These are phyloP conservation scores for Aspergillus versicolor DNA, from an alignment of 2,329 filamentous ascomycete genomes.

Conservation along the genomic window DNA sequence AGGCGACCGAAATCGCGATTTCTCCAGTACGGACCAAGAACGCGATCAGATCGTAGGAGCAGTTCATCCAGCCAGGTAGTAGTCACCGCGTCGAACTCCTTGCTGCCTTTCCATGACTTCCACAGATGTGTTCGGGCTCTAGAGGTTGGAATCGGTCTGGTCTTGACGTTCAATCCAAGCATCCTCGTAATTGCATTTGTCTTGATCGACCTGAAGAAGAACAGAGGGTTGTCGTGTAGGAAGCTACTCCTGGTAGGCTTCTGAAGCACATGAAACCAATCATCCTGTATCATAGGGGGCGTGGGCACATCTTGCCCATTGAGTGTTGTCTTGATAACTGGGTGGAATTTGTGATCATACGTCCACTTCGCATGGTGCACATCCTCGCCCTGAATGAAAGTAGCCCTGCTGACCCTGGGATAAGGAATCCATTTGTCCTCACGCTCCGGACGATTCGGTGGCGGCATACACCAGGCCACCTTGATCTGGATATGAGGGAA, in stretches of 20 bases:
- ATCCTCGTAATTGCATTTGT: conserved; percentile 28
- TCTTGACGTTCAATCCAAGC: conserved; percentile 31
- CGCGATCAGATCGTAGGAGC: conserved; percentile 46
- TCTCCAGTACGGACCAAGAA: conserved; percentile 47
- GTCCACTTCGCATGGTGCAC: conserved; percentile 51
- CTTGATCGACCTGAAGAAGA: conserved; percentile 42
- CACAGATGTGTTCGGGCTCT: conserved; percentile 49
- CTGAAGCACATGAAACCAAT: conserved; percentile 42
- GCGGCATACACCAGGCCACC: conserved; percentile 55
- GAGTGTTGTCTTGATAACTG: conserved; percentile 46
- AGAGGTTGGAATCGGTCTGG: conserved; percentile 44
- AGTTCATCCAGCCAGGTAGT: conserved; percentile 52
- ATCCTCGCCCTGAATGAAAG: conserved; percentile 51
- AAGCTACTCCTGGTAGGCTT: conserved; percentile 45
- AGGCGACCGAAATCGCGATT: conserved; percentile 44
- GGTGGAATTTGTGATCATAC: conserved; percentile 50
- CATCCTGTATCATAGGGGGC: conserved; percentile 53
- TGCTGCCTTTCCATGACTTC: conserved; percentile 49
- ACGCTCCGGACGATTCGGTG: conserved; percentile 48
- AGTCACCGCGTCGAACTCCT: conserved; percentile 48
- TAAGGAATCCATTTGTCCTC: conserved; percentile 56
- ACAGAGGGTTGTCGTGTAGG: conserved; percentile 52
- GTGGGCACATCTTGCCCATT: conserved; percentile 52
- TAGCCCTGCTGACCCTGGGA: conserved; percentile 53
- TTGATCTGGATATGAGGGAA: conserved; percentile 53